Evolutionary conservation across 2,329 filamentous ascomycete species (phyloP).

Genomic region (Ophiostoma sp.): DNA sequence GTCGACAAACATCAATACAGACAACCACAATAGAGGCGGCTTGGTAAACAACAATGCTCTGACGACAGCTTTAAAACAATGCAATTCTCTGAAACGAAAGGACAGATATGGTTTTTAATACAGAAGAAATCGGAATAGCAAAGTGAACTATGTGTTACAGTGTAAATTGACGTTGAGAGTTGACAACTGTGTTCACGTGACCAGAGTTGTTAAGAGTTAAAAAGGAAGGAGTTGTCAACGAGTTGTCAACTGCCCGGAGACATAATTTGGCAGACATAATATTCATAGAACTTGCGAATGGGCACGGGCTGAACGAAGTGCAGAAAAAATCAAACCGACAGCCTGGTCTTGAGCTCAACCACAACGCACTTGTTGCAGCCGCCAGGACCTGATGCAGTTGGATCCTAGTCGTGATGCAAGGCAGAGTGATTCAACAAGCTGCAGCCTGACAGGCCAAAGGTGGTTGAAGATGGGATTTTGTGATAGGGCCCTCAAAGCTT

Average conservation of each 20-base stretch:
- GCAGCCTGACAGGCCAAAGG: not conserved
- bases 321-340: not conserved
- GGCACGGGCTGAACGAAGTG: not conserved
- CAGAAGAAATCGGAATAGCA: not conserved
- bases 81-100: not conserved
- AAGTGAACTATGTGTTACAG: not conserved
- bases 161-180: not conserved
- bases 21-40: not conserved
- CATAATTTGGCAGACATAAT: not conserved
- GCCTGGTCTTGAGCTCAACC: not conserved
- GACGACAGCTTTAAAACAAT: not conserved
- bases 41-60: too few relatives aligned
- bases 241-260: conserved; percentile 1
- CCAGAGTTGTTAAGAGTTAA: not conserved
- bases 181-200: not conserved
- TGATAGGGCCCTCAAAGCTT: not conserved
- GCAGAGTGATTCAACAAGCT: not conserved
- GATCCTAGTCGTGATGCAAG: not conserved
- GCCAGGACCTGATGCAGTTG: conserved; percentile 2
- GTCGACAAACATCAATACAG: not conserved
- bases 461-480: not conserved
- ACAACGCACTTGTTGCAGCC: not conserved
- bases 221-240: not conserved
- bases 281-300: not conserved
- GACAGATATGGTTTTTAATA: too few relatives aligned